Evolutionary conservation across 768 basidiomycete genomes (phyloP), one percentile per base, ranked within the genome.

Genomic region (Tylopilus felleus): DNA sequence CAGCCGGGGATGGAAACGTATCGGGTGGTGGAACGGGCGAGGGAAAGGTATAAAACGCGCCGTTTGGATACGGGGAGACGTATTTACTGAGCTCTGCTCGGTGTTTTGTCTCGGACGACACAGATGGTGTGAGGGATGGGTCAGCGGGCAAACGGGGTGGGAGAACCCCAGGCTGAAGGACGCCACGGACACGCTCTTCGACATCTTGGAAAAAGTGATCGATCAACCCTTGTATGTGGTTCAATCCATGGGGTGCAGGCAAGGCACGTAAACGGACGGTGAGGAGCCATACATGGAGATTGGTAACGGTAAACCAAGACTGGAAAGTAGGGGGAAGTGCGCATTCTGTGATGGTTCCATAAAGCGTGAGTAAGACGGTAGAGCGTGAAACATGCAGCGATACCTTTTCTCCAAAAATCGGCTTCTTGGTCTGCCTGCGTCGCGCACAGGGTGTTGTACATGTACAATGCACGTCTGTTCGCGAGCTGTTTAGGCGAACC

Each of bases 181-280:
- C 86, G 6, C 80, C 74, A 19, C 94, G 86, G 45, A 98, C 84
- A 51, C 93, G 88, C 65, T 90, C 88, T 66, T 98, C 96, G 57
- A 92, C 81, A 67, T 98, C 92, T 60, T 93, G 75, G 77, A 98
- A 98, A 75, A 95, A 97, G 73, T 97, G 93, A 69, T 96, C 93
- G 58, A 97, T 79, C 55, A 98, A 77, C 8, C 78, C 89, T 71
- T 95, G 89, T 59, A 88, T 78, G 73, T 88, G 89, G 55, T 80
- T 67, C 60, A 74, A 73, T 22, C 88, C 90, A 49, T 88, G 78
- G 1, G 81, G 77, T 14, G 74, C 65, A 2, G 86, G 93, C 12
- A 98, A 82, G 0, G 90, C 84, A 21, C 96, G 91, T 10, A 97
- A 79, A 22, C 95, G 88, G 49, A 90, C 88, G 17, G 87, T 87